A percentile compares a stretch with the other conserved stretches of the same genome.
Evolutionary conservation across 768 basidiomycete species (phyloP).

Genomic region (Glaciozyma antarctica): DNA sequence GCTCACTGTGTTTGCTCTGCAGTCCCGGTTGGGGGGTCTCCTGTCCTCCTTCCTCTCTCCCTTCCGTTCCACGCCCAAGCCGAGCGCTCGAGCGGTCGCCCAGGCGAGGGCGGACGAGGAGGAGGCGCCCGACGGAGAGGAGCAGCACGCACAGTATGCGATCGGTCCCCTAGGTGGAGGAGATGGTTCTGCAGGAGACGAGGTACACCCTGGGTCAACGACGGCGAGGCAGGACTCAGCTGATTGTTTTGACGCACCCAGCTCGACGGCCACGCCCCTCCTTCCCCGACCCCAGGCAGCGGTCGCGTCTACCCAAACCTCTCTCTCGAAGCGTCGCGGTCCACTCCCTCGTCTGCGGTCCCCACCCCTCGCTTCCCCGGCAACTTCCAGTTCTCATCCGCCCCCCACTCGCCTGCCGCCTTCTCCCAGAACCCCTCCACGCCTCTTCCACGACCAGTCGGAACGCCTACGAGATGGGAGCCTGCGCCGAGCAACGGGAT

Average conservation of each 20-base stretch:
- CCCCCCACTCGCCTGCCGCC: too few relatives aligned
- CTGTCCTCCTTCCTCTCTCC: slow-evolving; percentile 23
- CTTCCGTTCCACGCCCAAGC: slow-evolving; percentile 5
- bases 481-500: neutral
- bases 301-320: neutral
- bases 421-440: too few relatives aligned
- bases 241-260: neutral
- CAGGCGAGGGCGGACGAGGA: slow-evolving; percentile 1
- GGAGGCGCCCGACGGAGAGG: neutral
- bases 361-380: neutral
- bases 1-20: neutral
- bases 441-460: too few relatives aligned
- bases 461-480: too few relatives aligned
- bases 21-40: slow-evolving; percentile 18
- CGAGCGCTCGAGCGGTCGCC: neutral
- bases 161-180: neutral
- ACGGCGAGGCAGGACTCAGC: neutral
- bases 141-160: slow-evolving; percentile 11
- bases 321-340: slow-evolving; percentile 2
- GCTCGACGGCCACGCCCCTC: slow-evolving; percentile 2
- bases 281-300: slow-evolving; percentile 13
- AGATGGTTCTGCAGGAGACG: neutral
- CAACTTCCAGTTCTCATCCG: too few relatives aligned
- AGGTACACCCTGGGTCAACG: neutral
- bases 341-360: neutral